Evolutionary conservation across 176 grass and related monocot species (phyloP).

Genomic region (Neostapfia colusana): DNA sequence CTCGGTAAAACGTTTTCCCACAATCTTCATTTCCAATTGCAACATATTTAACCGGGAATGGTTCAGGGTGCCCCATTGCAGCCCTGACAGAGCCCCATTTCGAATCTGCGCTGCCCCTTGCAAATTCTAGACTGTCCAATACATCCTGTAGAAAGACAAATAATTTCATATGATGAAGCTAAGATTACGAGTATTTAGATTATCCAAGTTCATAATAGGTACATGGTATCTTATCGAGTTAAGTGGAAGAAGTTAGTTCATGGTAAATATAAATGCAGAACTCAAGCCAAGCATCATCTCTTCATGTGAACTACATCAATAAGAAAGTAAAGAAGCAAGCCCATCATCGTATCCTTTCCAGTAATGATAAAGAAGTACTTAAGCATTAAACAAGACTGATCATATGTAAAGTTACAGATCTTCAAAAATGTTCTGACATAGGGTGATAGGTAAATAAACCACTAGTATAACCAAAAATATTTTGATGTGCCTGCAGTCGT

Average conservation of each 20-base stretch:
- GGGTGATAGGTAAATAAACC: neutral
- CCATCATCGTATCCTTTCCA: neutral
- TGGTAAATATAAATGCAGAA: neutral
- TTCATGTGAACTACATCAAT: constrained; percentile 6
- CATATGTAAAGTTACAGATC: neutral
- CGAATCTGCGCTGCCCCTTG: constrained; percentile 71
- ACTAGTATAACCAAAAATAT: neutral
- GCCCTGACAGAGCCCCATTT: constrained; percentile 95
- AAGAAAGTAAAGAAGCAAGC: neutral
- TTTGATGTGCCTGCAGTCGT: neutral
- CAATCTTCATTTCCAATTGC: constrained; percentile 98
- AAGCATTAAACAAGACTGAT: neutral
- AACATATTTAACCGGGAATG: constrained; percentile 88
- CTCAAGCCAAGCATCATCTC: constrained; percentile 17
- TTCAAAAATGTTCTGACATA: neutral
- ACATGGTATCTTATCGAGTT: neutral
- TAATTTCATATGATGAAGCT: neutral
- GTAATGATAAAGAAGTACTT: neutral
- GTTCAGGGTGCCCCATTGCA: constrained; percentile 86
- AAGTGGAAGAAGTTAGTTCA: neutral
- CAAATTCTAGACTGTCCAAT: constrained; percentile 90
- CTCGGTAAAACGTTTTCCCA: constrained; percentile 63
- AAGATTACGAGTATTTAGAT: constrained; percentile 1
- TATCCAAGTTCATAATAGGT: neutral
- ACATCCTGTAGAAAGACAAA: constrained; percentile 60